Conservation (phyloP, 768 basidiomycete species). For the Hydnomerulius pinastri region DNA sequence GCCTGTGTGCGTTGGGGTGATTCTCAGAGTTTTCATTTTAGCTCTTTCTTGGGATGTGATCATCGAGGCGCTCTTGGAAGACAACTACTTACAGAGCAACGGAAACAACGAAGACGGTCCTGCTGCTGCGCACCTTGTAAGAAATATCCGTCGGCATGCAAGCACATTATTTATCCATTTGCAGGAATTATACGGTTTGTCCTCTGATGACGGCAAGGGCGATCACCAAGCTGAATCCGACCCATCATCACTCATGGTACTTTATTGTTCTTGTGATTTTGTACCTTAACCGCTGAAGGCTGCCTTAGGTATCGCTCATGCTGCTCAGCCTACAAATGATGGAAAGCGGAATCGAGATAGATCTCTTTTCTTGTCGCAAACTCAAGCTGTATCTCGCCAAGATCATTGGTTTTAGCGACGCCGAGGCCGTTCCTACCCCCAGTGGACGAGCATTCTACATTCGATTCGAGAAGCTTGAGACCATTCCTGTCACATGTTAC, state of each 20-base stretch:
- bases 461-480: constrained; percentile 49
- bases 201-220: constrained; percentile 24
- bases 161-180: background rate
- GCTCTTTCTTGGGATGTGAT: constrained; percentile 69
- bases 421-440: constrained; percentile 45
- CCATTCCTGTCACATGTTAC: constrained; percentile 44
- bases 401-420: constrained; percentile 56
- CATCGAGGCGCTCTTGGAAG: constrained; percentile 57
- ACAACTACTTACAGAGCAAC: constrained; percentile 45
- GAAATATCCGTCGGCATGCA: constrained; percentile 8
- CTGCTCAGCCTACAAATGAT: constrained; percentile 67
- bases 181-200: constrained; percentile 49
- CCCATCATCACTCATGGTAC: constrained; percentile 28
- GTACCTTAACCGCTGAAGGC: background rate
- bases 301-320: constrained; percentile 52
- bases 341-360: constrained; percentile 59
- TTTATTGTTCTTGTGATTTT: background rate
- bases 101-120: constrained; percentile 41
- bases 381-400: constrained; percentile 54
- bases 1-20: background rate
- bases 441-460: constrained; percentile 55
- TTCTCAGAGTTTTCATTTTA: constrained; percentile 24
- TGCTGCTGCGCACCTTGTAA: constrained; percentile 43
- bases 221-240: constrained; percentile 30
- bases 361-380: constrained; percentile 53